Percentiles rank a stretch among this genome's conserved stretches.
phyloP scores from a whole-genome alignment of 768 basidiomycete species.

The Calocybe indica region DNA sequence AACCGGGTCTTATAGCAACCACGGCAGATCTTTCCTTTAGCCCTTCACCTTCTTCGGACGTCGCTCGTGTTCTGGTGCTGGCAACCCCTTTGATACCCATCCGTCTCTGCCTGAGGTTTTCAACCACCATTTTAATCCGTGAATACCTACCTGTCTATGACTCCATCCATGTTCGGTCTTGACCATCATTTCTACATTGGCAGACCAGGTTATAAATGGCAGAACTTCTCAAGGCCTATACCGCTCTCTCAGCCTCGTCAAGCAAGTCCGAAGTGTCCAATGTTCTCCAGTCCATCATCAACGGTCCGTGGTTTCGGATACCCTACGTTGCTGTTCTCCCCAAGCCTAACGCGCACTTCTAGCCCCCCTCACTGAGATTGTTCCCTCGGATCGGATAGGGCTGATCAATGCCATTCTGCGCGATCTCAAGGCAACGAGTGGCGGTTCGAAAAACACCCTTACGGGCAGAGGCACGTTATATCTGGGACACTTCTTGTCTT shows the following conservation, averaged over 20 bases:
- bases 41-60: too few species aligned
- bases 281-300: slow-evolving; percentile 46
- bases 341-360: slow-evolving; percentile 1
- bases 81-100: too few species aligned
- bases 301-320: slow-evolving; percentile 27
- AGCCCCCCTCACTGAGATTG: slow-evolving; percentile 46
- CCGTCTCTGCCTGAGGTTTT: too few species aligned
- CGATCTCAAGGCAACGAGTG: slow-evolving; percentile 41
- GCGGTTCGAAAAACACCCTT: slow-evolving; percentile 35
- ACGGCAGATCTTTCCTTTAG: too few species aligned
- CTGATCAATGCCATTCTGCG: slow-evolving; percentile 53
- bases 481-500: neutral
- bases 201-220: slow-evolving; percentile 28
- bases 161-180: too few species aligned
- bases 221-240: slow-evolving; percentile 39
- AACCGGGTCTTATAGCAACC: too few species aligned
- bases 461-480: slow-evolving; percentile 45
- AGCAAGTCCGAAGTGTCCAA: slow-evolving; percentile 36
- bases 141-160: too few species aligned
- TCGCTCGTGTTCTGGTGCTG: too few species aligned
- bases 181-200: too few species aligned
- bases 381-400: slow-evolving; percentile 40
- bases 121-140: too few species aligned
- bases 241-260: slow-evolving; percentile 40
- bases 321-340: slow-evolving; percentile 1